Evolutionary conservation across 2,329 filamentous ascomycete genomes (phyloP).

Genomic region (Aspergillus vadensis): DNA sequence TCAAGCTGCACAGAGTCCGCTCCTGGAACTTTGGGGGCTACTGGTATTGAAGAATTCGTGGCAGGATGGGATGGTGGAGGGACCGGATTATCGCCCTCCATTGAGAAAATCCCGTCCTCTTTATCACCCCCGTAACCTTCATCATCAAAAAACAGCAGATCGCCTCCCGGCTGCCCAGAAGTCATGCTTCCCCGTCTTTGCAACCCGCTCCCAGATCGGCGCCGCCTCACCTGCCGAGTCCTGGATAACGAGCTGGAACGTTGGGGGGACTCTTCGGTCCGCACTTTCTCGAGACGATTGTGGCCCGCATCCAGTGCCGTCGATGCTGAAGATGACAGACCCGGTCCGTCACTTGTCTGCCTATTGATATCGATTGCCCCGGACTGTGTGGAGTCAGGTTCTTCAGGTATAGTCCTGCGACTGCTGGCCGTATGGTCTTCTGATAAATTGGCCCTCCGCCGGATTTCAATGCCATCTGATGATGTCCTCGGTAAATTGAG

Average conservation of each 20-base stretch:
- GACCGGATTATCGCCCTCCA: constrained; percentile 58
- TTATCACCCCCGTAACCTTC: constrained; percentile 81
- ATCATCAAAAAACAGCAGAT: constrained; percentile 87
- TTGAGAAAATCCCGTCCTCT: constrained; percentile 69
- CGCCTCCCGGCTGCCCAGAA: constrained; percentile 69
- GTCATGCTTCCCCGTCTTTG: constrained; percentile 73
- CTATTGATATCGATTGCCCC: constrained; percentile 33
- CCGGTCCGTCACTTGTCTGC: constrained; percentile 28
- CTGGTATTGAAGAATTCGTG: constrained; percentile 7
- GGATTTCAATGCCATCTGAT: constrained; percentile 33
- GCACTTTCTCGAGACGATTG: constrained; percentile 36
- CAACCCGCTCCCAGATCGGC: constrained; percentile 85
- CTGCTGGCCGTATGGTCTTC: constrained; percentile 33
- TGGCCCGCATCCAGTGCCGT: constrained; percentile 39
- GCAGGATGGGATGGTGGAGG: constrained; percentile 17
- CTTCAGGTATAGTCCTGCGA: constrained; percentile 22
- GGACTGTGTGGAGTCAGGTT: constrained; percentile 24
- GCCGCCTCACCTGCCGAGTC: constrained; percentile 54
- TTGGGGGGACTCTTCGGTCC: constrained; percentile 51
- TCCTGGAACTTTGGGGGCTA: neutral
- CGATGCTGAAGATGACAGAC: constrained; percentile 42
- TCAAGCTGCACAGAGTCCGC: neutral
- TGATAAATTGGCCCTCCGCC: constrained; percentile 38
- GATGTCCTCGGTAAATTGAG: constrained; percentile 60
- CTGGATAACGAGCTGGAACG: constrained; percentile 34